A percentile compares a stretch with the other conserved stretches of the same genome.
Conservation (phyloP, 1,139 yeast species). For the Geotrichum klebahnii region DNA sequence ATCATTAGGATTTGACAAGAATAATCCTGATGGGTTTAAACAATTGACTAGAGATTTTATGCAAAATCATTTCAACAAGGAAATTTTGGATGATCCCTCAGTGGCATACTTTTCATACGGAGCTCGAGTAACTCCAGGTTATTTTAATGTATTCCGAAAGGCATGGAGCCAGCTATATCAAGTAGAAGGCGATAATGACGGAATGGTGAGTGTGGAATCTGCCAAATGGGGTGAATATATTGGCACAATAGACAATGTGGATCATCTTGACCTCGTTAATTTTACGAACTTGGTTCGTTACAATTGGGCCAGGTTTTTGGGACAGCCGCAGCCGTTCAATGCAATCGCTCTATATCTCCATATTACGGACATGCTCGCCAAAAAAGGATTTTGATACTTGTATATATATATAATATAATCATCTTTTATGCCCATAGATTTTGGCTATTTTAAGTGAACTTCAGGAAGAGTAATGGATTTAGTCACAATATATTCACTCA, state of each 20-base stretch:
- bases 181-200: conserved; percentile 65
- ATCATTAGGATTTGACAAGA: conserved; percentile 23
- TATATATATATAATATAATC: neutral
- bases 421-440: too few species aligned
- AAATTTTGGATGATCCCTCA: conserved; percentile 51
- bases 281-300: conserved; percentile 64
- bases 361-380: conserved; percentile 65
- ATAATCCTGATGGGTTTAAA: conserved; percentile 29
- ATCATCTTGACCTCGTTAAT: conserved; percentile 79
- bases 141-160: conserved; percentile 57
- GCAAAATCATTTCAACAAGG: conserved; percentile 49
- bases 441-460: too few species aligned
- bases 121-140: conserved; percentile 60
- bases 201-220: conserved; percentile 74
- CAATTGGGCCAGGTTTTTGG: conserved; percentile 27
- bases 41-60: conserved; percentile 55
- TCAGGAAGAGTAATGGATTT: conserved; percentile 41
- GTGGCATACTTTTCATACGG: conserved; percentile 83
- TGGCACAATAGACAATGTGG: conserved; percentile 75
- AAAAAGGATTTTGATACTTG: conserved; percentile 63
- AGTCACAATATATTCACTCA: conserved; percentile 44
- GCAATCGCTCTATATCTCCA: conserved; percentile 73
- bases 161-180: conserved; percentile 59
- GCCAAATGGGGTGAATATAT: conserved; percentile 79
- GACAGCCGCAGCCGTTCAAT: conserved; percentile 50